Evolutionary conservation across 306 rosid species (phyloP), one percentile per base, ranked within the genome.

Genomic region (Cucumis sativus): DNA sequence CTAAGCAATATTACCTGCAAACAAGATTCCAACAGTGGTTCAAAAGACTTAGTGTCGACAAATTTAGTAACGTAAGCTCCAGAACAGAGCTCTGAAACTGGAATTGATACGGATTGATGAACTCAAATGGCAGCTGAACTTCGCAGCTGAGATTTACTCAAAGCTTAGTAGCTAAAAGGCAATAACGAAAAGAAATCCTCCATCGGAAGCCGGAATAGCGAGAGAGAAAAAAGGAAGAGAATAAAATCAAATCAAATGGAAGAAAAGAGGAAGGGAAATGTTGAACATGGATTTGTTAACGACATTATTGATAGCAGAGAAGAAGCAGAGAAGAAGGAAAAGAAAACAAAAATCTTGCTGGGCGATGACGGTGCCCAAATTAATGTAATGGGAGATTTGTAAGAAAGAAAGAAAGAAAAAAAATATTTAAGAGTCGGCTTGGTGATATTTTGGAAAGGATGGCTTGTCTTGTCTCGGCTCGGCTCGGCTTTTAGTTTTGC

Each of bases 1-100:
- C 94, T 81, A 61, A 57, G 23, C 65, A 80, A 59, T 2, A 79
- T 84, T 85, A 87, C 93, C 97, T 88, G 78, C 33, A 58, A 86
- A 83, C 82, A 83, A 82, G 86, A 69, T 88, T 84, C 86, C 78
- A 80, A 74, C 83, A 85, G 87, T 84, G 75, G 76, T 23, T 60
- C 41, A 77, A 79, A 62, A 20, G 56, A 71, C 41, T 45, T 87
- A 77, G 84, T 84, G 4, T 88, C 88, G 93, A 89, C 88, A 74
- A 91, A 89, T 91, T 91, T 45, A 63, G 80, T 63, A 18, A 62
- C 28, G 6, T 9, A 49, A 77, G 20, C 59, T 51, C 72, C 72
- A 9, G 41, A 45, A 47, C 25, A 5, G 15, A 68, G 56, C 75
- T 68, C 75, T 10, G 74, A 41, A 21, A 69, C 18, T 1, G 11